Evolutionary conservation across 2,329 filamentous ascomycete species (phyloP).

Genomic region (Botrytis deweyae): DNA sequence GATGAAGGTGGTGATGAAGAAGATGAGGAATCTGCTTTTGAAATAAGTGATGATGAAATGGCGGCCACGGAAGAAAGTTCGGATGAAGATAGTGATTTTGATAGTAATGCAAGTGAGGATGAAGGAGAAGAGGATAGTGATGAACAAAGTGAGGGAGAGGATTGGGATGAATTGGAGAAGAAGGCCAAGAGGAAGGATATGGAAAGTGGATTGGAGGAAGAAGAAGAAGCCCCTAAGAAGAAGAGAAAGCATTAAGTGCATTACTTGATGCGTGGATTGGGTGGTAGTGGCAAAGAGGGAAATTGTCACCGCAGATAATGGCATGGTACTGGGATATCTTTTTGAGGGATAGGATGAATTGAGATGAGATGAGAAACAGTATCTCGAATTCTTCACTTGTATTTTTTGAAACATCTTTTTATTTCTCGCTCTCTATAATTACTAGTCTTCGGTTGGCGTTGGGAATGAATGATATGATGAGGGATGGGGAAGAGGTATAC

Average conservation of each 20-base stretch:
- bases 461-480: background rate
- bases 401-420: background rate
- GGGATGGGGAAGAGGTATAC: background rate
- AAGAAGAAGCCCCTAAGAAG: conserved; percentile 72
- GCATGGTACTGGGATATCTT: background rate
- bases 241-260: conserved; percentile 54
- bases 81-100: conserved; percentile 90
- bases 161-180: conserved; percentile 92
- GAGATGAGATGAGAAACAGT: background rate
- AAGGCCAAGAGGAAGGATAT: conserved; percentile 86
- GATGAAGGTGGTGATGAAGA: conserved; percentile 76
- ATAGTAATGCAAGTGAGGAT: conserved; percentile 81
- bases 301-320: background rate
- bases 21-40: conserved; percentile 89
- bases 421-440: background rate
- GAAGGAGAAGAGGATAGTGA: conserved; percentile 74
- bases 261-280: background rate
- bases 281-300: background rate
- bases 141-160: conserved; percentile 76
- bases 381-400: background rate
- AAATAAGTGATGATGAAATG: conserved; percentile 82
- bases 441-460: background rate
- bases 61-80: conserved; percentile 70
- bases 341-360: background rate
- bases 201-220: conserved; percentile 64